Conservation (phyloP, 305 asterid species). For the Solanum hybrid region DNA sequence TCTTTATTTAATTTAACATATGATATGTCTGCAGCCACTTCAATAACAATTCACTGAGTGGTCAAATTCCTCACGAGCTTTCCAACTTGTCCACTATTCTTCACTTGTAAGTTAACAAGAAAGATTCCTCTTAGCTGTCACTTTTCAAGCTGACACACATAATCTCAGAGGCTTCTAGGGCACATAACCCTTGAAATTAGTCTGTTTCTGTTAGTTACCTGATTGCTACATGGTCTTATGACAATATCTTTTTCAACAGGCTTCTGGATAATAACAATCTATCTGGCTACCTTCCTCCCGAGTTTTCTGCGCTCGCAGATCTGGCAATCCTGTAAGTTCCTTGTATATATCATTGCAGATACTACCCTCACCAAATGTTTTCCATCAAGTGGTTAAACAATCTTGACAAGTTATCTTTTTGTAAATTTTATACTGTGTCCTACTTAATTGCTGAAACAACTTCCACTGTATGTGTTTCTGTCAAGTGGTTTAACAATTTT, state of each 20-base stretch:
- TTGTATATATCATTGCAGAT: constrained; percentile 1
- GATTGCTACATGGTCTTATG: neutral
- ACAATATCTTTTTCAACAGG: constrained; percentile 19
- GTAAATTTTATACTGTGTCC: neutral
- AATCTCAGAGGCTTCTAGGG: neutral
- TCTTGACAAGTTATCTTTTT: neutral
- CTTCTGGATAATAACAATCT: constrained; percentile 38
- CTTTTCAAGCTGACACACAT: neutral
- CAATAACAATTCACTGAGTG: constrained; percentile 44
- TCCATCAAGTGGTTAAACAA: neutral
- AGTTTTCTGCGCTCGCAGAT: constrained; percentile 20
- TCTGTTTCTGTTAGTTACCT: neutral
- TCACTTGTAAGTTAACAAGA: constrained; percentile 35
- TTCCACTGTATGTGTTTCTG: neutral
- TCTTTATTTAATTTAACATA: neutral
- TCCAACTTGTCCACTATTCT: constrained; percentile 23
- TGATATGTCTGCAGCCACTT: constrained; percentile 34
- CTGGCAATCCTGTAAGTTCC: constrained; percentile 33
- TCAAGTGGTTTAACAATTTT: constrained; percentile 2
- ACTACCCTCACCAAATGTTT: neutral
- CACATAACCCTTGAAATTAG: neutral
- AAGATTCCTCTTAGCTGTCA: neutral
- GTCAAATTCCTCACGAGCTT: constrained; percentile 35
- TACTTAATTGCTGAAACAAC: neutral
- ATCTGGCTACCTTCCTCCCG: constrained; percentile 37